These are phyloP conservation scores for Monosporascus cannonballus DNA, from an alignment of 2,329 filamentous ascomycete genomes.

Conservation along the genomic window DNA sequence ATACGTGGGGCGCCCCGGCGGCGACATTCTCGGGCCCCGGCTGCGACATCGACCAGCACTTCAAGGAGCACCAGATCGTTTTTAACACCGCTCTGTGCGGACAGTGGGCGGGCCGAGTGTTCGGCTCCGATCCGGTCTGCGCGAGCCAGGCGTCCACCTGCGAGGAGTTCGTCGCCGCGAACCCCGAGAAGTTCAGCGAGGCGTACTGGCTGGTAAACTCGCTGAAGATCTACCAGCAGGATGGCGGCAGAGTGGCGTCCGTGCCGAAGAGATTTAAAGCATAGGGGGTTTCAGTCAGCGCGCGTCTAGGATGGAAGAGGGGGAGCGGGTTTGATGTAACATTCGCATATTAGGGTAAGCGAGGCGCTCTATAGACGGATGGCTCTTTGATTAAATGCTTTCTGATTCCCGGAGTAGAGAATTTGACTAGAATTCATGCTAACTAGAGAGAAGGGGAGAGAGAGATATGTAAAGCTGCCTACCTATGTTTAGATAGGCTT, in stretches of 20 bases:
- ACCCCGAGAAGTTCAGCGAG: slow-evolving; percentile 63
- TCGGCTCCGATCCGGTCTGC: slow-evolving; percentile 53
- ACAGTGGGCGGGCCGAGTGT: slow-evolving; percentile 73
- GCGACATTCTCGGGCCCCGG: slow-evolving; percentile 60
- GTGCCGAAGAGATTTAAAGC: slow-evolving; percentile 14
- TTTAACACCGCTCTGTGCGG: slow-evolving; percentile 85
- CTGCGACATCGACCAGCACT: slow-evolving; percentile 67
- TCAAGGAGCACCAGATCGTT: slow-evolving; percentile 68
- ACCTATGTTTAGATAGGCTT: too few species aligned
- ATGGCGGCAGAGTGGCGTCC: background rate
- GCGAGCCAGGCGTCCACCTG: slow-evolving; percentile 57
- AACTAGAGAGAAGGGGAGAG: too few species aligned
- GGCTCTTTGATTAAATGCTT: too few species aligned
- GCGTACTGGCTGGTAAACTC: slow-evolving; percentile 75
- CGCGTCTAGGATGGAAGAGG: too few species aligned
- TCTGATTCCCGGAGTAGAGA: too few species aligned
- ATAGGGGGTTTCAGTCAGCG: slow-evolving; percentile 1
- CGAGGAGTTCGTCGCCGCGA: slow-evolving; percentile 62
- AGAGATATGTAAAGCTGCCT: too few species aligned
- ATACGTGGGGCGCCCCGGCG: slow-evolving; percentile 61
- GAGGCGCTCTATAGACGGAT: background rate
- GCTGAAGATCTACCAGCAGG: slow-evolving; percentile 52
- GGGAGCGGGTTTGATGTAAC: too few species aligned
- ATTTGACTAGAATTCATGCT: too few species aligned
- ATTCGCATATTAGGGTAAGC: background rate